These are phyloP conservation scores for Setaria viridis DNA, from an alignment of 202 grass and related monocot species.

Conservation along the genomic window DNA sequence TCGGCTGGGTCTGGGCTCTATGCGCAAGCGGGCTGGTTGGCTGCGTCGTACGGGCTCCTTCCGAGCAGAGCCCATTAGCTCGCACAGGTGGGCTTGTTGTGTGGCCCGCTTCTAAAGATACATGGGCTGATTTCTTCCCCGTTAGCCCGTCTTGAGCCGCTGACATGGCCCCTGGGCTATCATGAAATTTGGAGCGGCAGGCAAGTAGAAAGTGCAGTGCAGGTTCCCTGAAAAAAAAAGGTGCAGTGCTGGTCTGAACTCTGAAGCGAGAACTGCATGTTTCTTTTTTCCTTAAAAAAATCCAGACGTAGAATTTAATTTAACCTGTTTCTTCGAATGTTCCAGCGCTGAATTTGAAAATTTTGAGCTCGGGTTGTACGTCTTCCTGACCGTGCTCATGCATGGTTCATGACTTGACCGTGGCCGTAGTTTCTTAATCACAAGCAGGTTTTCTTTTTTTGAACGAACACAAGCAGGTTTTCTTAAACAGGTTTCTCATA, in stretches of 20 bases:
- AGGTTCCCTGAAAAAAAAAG: neutral
- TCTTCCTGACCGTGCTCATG: neutral
- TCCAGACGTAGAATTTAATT: neutral
- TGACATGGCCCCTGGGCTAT: neutral
- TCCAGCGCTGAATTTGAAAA: neutral
- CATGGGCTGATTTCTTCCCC: neutral
- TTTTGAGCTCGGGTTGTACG: neutral
- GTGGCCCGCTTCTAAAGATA: neutral
- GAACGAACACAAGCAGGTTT: neutral
- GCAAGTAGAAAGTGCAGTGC: neutral
- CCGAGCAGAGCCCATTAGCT: neutral
- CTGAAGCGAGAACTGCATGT: neutral
- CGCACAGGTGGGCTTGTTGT: neutral
- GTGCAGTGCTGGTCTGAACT: neutral
- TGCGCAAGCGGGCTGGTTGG: neutral
- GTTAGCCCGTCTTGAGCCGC: neutral
- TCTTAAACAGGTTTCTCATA: neutral
- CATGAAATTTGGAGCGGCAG: neutral
- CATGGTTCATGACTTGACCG: neutral
- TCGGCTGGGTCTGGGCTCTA: too few relatives aligned
- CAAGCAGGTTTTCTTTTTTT: neutral
- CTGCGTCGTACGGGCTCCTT: too few relatives aligned
- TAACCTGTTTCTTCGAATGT: neutral
- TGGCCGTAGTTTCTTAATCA: neutral
- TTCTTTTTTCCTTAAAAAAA: neutral